phyloP scores from a whole-genome alignment of 192 early-diverging fungal species.

The Backusella australiensis region DNA sequence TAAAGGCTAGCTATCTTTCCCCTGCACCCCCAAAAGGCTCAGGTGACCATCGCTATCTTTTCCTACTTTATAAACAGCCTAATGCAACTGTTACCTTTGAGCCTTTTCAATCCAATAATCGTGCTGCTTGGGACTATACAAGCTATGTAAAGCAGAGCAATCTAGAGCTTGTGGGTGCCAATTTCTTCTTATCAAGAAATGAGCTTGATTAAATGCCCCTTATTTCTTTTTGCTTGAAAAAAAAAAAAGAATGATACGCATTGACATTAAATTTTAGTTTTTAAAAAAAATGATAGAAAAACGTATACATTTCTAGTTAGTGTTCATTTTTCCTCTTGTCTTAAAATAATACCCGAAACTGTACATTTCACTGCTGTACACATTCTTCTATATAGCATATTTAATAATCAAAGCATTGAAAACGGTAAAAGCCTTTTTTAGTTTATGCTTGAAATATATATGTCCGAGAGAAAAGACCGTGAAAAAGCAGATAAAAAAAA shows the following conservation, averaged over 20 bases:
- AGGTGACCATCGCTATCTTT: slow-evolving; percentile 59
- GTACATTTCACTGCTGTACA: no score
- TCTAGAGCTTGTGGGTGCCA: slow-evolving; percentile 45
- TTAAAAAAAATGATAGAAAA: no score
- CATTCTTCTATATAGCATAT: no score
- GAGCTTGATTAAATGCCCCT: background rate
- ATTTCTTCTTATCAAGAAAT: slow-evolving; percentile 41
- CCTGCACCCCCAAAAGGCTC: slow-evolving; percentile 52
- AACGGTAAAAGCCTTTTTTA: no score
- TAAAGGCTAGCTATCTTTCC: slow-evolving; percentile 40
- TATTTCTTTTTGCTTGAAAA: background rate
- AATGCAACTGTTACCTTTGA: slow-evolving; percentile 18
- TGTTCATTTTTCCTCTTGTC: no score
- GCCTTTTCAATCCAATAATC: background rate
- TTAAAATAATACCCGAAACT: no score
- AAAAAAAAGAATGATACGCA: background rate
- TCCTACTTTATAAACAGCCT: slow-evolving; percentile 56
- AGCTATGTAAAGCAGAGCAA: slow-evolving; percentile 39
- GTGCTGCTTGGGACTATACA: slow-evolving; percentile 32
- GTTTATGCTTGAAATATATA: no score
- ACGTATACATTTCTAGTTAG: no score
- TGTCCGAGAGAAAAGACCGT: no score
- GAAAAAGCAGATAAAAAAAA: no score
- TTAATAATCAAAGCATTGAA: no score
- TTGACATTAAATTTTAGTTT: no score